Evolutionary conservation across 2,329 filamentous ascomycete genomes (phyloP).

Genomic region (Cladosporium velox): DNA sequence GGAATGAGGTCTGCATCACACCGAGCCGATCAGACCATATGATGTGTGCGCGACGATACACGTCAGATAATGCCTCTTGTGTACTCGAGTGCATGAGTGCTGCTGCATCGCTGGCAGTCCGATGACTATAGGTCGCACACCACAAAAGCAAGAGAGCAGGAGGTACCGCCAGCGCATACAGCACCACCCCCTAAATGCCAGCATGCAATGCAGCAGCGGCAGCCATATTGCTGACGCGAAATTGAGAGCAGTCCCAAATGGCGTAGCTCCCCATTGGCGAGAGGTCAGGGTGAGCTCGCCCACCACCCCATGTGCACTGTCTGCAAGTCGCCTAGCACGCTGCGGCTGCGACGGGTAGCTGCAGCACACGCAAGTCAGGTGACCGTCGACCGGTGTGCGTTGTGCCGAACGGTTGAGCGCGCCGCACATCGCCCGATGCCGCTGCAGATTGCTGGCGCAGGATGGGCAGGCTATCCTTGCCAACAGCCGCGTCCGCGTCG

Average conservation of each 20-base stretch:
- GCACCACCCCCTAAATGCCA: background rate
- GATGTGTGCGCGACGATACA: background rate
- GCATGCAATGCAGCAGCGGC: constrained; percentile 13
- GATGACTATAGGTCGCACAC: constrained; percentile 13
- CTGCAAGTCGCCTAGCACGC: constrained; percentile 15
- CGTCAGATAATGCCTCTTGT: constrained; percentile 14
- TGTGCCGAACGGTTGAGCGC: constrained; percentile 6
- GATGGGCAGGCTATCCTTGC: constrained; percentile 13
- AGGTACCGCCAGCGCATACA: constrained; percentile 19
- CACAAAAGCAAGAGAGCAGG: constrained; percentile 1
- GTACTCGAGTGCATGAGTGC: constrained; percentile 5
- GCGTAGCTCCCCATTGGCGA: constrained; percentile 9
- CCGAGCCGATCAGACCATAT: constrained; percentile 16
- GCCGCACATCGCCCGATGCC: constrained; percentile 16
- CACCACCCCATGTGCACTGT: constrained; percentile 12
- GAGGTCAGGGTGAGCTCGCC: constrained; percentile 11
- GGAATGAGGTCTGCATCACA: background rate
- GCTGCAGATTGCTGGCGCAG: constrained; percentile 13
- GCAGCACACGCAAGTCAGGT: constrained; percentile 19
- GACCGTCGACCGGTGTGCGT: constrained; percentile 18
- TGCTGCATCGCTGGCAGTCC: constrained; percentile 5
- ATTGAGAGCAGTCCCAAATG: background rate
- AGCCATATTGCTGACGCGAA: constrained; percentile 10
- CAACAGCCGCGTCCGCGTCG: background rate
- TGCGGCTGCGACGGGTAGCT: constrained; percentile 14